phyloP scores from a whole-genome alignment of 2,329 filamentous ascomycete genomes.

The Aspergillus japonicus region DNA sequence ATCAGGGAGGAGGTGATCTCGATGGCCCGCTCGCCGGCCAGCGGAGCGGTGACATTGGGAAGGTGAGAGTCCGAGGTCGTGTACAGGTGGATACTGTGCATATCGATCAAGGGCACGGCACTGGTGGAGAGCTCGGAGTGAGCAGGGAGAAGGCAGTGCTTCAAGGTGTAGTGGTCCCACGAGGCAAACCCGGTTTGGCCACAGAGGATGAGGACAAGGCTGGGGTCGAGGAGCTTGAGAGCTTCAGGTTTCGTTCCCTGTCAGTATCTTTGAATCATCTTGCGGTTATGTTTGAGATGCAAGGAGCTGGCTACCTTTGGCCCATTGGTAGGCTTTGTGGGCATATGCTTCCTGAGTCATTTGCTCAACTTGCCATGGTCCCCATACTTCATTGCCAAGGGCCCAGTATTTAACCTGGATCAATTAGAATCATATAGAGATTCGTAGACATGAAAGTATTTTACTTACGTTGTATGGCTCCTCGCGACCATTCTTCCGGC shows the following conservation, averaged over 20 bases:
- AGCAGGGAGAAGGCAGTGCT: constrained; percentile 60
- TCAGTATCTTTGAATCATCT: constrained; percentile 3
- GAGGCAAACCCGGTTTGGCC: constrained; percentile 66
- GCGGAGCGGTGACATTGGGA: constrained; percentile 61
- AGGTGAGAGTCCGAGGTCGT: constrained; percentile 60
- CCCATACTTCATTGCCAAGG: constrained; percentile 70
- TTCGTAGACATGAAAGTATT: neutral
- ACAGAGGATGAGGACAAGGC: constrained; percentile 69
- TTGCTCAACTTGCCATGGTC: constrained; percentile 60
- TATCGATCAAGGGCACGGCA: constrained; percentile 59
- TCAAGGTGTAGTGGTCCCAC: constrained; percentile 74
- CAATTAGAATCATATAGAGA: constrained; percentile 9
- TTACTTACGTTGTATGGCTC: constrained; percentile 67
- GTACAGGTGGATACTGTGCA: constrained; percentile 81
- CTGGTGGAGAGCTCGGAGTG: constrained; percentile 44
- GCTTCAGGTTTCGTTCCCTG: constrained; percentile 20
- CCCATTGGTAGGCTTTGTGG: constrained; percentile 59
- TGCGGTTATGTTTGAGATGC: neutral
- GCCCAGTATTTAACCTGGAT: constrained; percentile 74
- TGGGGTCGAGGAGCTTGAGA: constrained; percentile 57
- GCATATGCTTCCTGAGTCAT: constrained; percentile 61
- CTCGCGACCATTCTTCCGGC: constrained; percentile 70
- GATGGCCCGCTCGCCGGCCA: constrained; percentile 71
- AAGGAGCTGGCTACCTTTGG: constrained; percentile 46
- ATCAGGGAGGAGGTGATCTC: constrained; percentile 67